phyloP scores from a whole-genome alignment of 2,329 filamentous ascomycete genomes.

The Neoascochyta sp. region DNA sequence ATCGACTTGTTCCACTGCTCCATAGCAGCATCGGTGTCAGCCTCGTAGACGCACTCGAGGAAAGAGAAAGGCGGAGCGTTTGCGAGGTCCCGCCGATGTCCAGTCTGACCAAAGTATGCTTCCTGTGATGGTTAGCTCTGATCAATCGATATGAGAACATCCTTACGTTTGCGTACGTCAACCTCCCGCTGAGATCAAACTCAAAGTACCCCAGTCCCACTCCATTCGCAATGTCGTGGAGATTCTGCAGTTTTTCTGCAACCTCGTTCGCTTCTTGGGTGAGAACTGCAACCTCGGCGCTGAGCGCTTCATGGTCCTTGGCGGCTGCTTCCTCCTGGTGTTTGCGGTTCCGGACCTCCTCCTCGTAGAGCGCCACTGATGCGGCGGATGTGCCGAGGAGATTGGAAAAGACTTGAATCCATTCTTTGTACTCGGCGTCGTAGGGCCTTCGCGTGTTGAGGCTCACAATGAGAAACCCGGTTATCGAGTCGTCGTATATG shows the following conservation, averaged over 20 bases:
- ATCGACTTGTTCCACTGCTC: slow-evolving; percentile 16
- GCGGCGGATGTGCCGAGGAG: slow-evolving; percentile 14
- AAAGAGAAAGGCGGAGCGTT: slow-evolving; percentile 5
- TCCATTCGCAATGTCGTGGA: slow-evolving; percentile 8
- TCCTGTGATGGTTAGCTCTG: no score
- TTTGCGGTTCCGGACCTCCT: slow-evolving; percentile 10
- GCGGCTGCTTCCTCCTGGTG: slow-evolving; percentile 14
- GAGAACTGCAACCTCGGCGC: slow-evolving; percentile 10
- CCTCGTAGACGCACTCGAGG: slow-evolving; percentile 5
- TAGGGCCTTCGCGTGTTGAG: slow-evolving; percentile 17
- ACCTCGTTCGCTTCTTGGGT: slow-evolving; percentile 7
- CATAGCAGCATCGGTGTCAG: slow-evolving; percentile 3
- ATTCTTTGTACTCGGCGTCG: slow-evolving; percentile 15
- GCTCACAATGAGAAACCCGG: slow-evolving; percentile 7
- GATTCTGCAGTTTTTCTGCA: slow-evolving; percentile 7
- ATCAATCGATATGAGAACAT: neutral
- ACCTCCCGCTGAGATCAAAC: slow-evolving; percentile 5
- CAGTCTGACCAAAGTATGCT: slow-evolving; percentile 9
- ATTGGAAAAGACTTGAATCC: slow-evolving; percentile 13
- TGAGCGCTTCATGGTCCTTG: slow-evolving; percentile 11
- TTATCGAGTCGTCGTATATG: slow-evolving; percentile 4
- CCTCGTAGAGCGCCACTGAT: slow-evolving; percentile 14
- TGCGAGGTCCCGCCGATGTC: slow-evolving; percentile 4
- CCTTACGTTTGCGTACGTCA: slow-evolving; percentile 12
- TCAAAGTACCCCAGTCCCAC: slow-evolving; percentile 13